Evolutionary conservation across 495 filamentous ascomycete genomes (phyloP).

Genomic region (Achaetomiella virescens): DNA sequence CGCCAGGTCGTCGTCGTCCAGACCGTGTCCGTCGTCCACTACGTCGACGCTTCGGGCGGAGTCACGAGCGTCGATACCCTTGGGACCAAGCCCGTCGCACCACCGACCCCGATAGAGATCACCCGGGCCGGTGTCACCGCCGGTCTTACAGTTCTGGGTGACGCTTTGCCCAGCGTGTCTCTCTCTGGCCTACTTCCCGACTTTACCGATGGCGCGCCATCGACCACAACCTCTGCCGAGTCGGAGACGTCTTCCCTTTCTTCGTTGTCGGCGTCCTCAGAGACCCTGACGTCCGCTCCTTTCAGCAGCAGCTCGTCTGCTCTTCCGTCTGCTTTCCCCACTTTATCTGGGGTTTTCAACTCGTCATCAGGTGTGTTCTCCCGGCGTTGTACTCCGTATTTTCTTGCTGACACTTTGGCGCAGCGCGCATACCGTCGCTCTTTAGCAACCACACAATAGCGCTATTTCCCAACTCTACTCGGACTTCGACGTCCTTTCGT

Average conservation of each 20-base stretch:
- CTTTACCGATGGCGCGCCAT: constrained; percentile 22
- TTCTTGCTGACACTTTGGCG: background rate
- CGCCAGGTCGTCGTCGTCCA: constrained; percentile 40
- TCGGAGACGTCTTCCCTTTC: constrained; percentile 10
- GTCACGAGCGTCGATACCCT: constrained; percentile 35
- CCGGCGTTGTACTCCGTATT: background rate
- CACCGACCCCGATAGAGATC: constrained; percentile 8
- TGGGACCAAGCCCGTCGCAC: constrained; percentile 18
- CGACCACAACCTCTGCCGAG: constrained; percentile 19
- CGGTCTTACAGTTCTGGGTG: constrained; percentile 13
- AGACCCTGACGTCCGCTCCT: constrained; percentile 45
- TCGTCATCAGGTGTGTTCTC: constrained; percentile 34
- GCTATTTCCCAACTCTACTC: constrained; percentile 29
- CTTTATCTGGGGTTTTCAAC: constrained; percentile 35
- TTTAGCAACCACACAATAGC: constrained; percentile 34
- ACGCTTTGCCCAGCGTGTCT: constrained; percentile 25
- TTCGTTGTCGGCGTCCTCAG: constrained; percentile 17
- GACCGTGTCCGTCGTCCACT: constrained; percentile 45
- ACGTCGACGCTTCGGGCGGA: constrained; percentile 43
- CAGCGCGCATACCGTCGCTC: constrained; percentile 33
- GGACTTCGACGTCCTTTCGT: constrained; percentile 21
- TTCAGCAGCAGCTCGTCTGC: constrained; percentile 35
- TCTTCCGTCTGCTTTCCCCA: constrained; percentile 41
- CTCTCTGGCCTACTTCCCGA: constrained; percentile 10
- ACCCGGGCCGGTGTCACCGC: constrained; percentile 20